phyloP scores from a whole-genome alignment of 768 basidiomycete genomes.

The Amanita thiersii region DNA sequence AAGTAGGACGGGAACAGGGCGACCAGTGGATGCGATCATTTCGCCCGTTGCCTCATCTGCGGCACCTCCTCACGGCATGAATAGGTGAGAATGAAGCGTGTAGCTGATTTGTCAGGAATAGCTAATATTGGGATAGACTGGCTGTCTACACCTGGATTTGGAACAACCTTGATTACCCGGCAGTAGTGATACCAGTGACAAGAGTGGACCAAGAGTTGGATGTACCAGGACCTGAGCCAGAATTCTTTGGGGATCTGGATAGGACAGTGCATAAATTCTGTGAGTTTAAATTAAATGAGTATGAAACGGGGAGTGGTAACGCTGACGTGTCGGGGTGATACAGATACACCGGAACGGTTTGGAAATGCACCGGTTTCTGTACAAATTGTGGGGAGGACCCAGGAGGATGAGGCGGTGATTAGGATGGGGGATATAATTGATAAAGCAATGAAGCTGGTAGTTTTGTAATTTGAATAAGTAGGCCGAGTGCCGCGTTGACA shows the following conservation, averaged over 20 bases:
- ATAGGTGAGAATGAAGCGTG: slow-evolving; percentile 27
- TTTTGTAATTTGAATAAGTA: background rate
- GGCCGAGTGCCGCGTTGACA: too few relatives aligned
- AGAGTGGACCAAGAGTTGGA: slow-evolving; percentile 50
- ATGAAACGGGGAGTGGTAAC: background rate
- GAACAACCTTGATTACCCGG: slow-evolving; percentile 63
- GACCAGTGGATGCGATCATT: slow-evolving; percentile 74
- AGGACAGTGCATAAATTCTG: slow-evolving; percentile 42
- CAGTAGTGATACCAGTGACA: slow-evolving; percentile 57
- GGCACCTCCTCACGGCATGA: slow-evolving; percentile 57
- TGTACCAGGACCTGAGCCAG: slow-evolving; percentile 29
- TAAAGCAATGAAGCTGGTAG: slow-evolving; percentile 30
- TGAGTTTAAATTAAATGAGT: slow-evolving; percentile 23
- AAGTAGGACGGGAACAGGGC: slow-evolving; percentile 48
- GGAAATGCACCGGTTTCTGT: slow-evolving; percentile 52
- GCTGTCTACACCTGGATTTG: slow-evolving; percentile 53
- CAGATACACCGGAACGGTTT: slow-evolving; percentile 53
- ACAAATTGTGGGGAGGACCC: slow-evolving; percentile 60
- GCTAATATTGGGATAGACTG: slow-evolving; percentile 21
- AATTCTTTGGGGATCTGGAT: slow-evolving; percentile 44
- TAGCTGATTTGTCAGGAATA: background rate
- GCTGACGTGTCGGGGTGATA: background rate
- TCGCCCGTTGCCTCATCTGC: slow-evolving; percentile 50
- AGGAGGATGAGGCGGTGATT: slow-evolving; percentile 72
- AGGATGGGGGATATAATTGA: slow-evolving; percentile 63